These are phyloP conservation scores for Chrysoporthe austroafricana DNA, from an alignment of 2,329 filamentous ascomycete genomes.

Conservation along the genomic window DNA sequence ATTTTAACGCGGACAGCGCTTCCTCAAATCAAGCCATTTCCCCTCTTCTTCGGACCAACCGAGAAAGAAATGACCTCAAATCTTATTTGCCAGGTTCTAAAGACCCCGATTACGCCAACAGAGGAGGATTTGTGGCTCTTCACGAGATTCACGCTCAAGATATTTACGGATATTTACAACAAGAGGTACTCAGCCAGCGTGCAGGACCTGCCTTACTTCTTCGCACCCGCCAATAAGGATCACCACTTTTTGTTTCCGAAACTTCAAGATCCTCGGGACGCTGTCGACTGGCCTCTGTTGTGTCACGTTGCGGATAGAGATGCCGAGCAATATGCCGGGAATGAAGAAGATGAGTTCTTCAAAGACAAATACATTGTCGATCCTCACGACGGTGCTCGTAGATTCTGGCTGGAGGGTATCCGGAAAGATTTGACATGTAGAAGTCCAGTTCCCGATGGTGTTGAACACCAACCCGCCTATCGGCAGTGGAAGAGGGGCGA, in stretches of 20 bases:
- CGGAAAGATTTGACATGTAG: conserved; percentile 63
- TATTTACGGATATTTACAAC: conserved; percentile 87
- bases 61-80: conserved; percentile 56
- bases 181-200: conserved; percentile 73
- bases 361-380: conserved; percentile 59
- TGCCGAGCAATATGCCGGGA: conserved; percentile 45
- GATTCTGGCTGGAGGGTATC: conserved; percentile 58
- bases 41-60: conserved; percentile 67
- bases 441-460: conserved; percentile 65
- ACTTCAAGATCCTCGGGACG: conserved; percentile 30
- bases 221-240: conserved; percentile 60
- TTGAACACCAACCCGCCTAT: conserved; percentile 50
- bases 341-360: conserved; percentile 54
- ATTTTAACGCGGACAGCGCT: conserved; percentile 71
- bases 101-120: conserved; percentile 47
- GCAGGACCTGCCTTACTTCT: conserved; percentile 77
- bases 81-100: conserved; percentile 55
- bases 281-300: conserved; percentile 68
- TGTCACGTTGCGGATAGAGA: conserved; percentile 41
- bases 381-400: conserved; percentile 64
- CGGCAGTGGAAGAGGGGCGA: conserved; percentile 45
- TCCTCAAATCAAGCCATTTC: conserved; percentile 68
- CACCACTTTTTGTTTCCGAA: conserved; percentile 37
- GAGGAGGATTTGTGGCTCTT: conserved; percentile 56
- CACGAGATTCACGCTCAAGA: conserved; percentile 71